These are phyloP conservation scores for Fusarium goolgardi DNA, from an alignment of 2,329 filamentous ascomycete genomes.

Conservation along the genomic window DNA sequence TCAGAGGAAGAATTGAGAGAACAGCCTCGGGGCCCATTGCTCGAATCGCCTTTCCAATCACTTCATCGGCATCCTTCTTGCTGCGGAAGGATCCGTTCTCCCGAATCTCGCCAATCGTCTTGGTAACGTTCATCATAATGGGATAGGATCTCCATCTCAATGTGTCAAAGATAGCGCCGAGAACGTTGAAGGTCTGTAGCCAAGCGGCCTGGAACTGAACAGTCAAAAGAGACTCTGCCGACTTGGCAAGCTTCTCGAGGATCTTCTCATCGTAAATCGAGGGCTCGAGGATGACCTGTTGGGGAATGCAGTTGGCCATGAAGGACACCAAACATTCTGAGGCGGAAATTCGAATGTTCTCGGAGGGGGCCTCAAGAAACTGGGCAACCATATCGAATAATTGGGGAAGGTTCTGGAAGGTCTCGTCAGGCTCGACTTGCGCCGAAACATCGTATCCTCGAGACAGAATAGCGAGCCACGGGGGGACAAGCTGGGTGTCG, in stretches of 20 bases:
- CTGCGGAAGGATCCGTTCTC: constrained; percentile 88
- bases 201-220: constrained; percentile 95
- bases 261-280: constrained; percentile 94
- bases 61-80: constrained; percentile 93
- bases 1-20: constrained; percentile 84
- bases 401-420: constrained; percentile 88
- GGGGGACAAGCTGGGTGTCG: constrained; percentile 92
- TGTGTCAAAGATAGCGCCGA: constrained; percentile 87
- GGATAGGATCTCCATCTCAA: constrained; percentile 87
- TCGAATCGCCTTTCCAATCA: constrained; percentile 86
- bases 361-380: constrained; percentile 87
- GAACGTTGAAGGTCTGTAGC: constrained; percentile 92
- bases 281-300: constrained; percentile 84
- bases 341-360: constrained; percentile 93
- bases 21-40: constrained; percentile 92
- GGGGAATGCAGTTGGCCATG: constrained; percentile 87
- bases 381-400: constrained; percentile 82
- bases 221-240: constrained; percentile 79
- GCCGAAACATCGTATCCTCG: constrained; percentile 94
- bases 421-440: constrained; percentile 88
- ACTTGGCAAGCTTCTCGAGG: constrained; percentile 81
- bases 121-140: constrained; percentile 79
- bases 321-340: constrained; percentile 96
- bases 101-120: constrained; percentile 85
- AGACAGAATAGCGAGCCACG: constrained; percentile 96